Percentiles rank a stretch among this genome's conserved stretches.
phyloP scores from a whole-genome alignment of 371 early-diverging fungal species.

The Ordospora pajunii region DNA sequence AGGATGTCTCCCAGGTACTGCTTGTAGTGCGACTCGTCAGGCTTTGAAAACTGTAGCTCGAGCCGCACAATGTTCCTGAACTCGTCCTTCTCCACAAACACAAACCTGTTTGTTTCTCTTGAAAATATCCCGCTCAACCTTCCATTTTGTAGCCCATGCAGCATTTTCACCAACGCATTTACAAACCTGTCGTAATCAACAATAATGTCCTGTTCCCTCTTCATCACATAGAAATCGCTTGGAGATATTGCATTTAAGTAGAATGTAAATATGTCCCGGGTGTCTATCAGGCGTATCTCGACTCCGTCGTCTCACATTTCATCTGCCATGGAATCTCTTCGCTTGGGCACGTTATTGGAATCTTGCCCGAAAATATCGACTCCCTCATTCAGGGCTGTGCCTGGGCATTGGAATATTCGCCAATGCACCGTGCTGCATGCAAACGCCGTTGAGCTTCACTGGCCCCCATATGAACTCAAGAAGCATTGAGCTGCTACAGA shows the following conservation, averaged over 20 bases:
- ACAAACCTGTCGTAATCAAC: slow-evolving; percentile 59
- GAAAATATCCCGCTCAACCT: slow-evolving; percentile 40
- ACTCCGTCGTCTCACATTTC: slow-evolving; percentile 52
- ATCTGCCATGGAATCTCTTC: slow-evolving; percentile 37
- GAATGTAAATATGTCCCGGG: slow-evolving; percentile 53
- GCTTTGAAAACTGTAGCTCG: slow-evolving; percentile 55
- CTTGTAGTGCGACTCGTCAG: slow-evolving; percentile 56
- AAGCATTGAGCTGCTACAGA: background rate
- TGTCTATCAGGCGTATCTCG: slow-evolving; percentile 56
- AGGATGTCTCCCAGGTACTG: slow-evolving; percentile 57
- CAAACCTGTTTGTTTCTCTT: slow-evolving; percentile 40
- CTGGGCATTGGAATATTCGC: background rate
- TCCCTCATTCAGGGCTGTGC: slow-evolving; percentile 45
- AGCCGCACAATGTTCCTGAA: slow-evolving; percentile 61
- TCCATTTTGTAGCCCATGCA: slow-evolving; percentile 45
- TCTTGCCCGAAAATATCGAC: slow-evolving; percentile 49
- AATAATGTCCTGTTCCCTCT: slow-evolving; percentile 61
- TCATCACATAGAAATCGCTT: slow-evolving; percentile 57
- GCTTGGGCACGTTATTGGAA: slow-evolving; percentile 33
- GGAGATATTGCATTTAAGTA: slow-evolving; percentile 45
- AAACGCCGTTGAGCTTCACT: background rate
- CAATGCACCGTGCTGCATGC: too few species aligned
- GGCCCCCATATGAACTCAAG: background rate
- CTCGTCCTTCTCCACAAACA: slow-evolving; percentile 58
- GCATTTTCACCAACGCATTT: slow-evolving; percentile 49